Evolutionary conservation across 345 rosid genomes (phyloP).

Genomic region (Lenwebbia sp.): DNA sequence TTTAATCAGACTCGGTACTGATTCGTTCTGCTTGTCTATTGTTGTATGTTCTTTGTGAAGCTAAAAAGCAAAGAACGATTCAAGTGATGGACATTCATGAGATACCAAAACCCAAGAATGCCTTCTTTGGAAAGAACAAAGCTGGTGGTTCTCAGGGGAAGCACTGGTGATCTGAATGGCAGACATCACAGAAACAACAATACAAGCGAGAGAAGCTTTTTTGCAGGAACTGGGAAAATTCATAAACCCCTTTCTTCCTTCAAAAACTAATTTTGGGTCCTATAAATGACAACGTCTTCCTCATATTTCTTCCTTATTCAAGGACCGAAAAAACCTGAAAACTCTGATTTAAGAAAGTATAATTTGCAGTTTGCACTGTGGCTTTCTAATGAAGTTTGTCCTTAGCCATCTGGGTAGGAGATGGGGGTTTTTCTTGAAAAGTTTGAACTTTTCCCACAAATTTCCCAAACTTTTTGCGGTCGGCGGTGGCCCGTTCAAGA

Average conservation of each 20-base stretch:
- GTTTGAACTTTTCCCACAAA: not conserved
- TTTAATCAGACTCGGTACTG: not conserved
- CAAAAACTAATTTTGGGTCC: not conserved
- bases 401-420: not conserved
- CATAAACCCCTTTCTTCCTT: not conserved
- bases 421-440: not conserved
- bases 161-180: slow-evolving; percentile 54
- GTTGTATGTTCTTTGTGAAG: slow-evolving; percentile 35
- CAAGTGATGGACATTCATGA: slow-evolving; percentile 99
- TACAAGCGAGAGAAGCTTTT: not conserved
- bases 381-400: not conserved
- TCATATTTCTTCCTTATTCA: not conserved
- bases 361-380: not conserved
- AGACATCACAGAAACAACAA: not conserved
- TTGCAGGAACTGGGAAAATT: not conserved
- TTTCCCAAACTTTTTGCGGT: not conserved
- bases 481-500: not conserved
- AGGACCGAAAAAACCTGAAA: not conserved
- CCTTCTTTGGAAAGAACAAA: slow-evolving; percentile 80
- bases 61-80: slow-evolving; percentile 96
- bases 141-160: slow-evolving; percentile 83
- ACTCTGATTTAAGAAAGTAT: not conserved
- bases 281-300: not conserved
- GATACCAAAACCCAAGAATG: slow-evolving; percentile 89
- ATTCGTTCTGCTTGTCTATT: not conserved